These are phyloP conservation scores for Mortierella sp. DNA, from an alignment of 371 early-diverging fungal genomes.

Conservation along the genomic window DNA sequence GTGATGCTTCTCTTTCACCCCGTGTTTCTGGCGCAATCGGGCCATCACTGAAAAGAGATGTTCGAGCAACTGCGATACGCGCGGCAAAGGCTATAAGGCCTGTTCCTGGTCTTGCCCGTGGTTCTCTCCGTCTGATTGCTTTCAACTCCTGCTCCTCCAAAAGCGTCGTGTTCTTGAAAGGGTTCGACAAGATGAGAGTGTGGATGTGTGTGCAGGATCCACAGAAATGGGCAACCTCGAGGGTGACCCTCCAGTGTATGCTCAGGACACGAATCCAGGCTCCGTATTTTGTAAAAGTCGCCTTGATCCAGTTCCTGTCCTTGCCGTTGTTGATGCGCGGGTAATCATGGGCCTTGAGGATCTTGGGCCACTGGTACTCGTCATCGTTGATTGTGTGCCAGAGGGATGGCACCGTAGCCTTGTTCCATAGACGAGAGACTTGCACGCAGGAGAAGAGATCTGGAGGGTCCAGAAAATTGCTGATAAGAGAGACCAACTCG, in stretches of 20 bases:
- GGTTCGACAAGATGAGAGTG: neutral
- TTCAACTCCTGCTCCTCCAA: neutral
- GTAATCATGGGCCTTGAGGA: slow-evolving; percentile 1
- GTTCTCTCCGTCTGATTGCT: neutral
- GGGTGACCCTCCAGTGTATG: neutral
- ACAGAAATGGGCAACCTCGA: neutral
- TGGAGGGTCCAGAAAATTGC: neutral
- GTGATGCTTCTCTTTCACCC: neutral
- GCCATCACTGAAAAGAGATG: neutral
- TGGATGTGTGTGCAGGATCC: neutral
- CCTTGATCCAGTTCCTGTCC: slow-evolving; percentile 5
- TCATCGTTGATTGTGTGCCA: neutral
- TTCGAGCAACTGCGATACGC: neutral
- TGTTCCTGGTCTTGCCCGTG: neutral
- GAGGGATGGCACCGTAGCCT: neutral
- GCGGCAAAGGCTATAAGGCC: neutral
- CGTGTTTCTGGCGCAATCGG: neutral
- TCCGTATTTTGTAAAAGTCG: neutral
- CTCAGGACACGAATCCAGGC: neutral
- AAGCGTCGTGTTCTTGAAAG: neutral
- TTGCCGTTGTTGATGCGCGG: neutral
- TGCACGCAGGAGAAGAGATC: neutral
- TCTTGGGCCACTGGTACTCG: neutral
- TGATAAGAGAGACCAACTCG: neutral
- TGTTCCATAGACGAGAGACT: neutral